A percentile compares a stretch with the other conserved stretches of the same genome.
Evolutionary conservation across 768 basidiomycete species (phyloP).

Genomic region (Paxillus rubicundulus): DNA sequence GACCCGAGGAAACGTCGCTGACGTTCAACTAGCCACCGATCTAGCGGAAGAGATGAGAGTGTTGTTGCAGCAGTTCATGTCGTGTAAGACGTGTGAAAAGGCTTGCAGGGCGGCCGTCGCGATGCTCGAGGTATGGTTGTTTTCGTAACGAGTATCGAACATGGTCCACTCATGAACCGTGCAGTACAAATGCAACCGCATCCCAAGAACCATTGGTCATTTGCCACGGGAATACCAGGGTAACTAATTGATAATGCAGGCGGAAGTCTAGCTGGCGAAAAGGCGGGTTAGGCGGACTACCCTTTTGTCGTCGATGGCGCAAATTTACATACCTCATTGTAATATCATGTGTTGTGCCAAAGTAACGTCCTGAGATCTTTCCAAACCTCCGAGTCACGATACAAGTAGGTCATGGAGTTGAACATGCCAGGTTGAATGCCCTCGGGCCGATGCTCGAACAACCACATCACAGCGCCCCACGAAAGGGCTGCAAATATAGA

Average conservation of each 20-base stretch:
- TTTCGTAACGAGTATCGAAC: neutral
- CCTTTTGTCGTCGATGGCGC: neutral
- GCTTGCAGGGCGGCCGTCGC: conserved; percentile 63
- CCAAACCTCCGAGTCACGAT: conserved; percentile 91
- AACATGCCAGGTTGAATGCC: conserved; percentile 97
- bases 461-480: conserved; percentile 97
- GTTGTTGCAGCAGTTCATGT: conserved; percentile 43
- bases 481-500: conserved; percentile 81
- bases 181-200: conserved; percentile 63
- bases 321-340: conserved; percentile 7
- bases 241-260: conserved; percentile 13
- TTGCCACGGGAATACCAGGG: conserved; percentile 25
- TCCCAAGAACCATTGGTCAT: conserved; percentile 53
- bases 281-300: neutral
- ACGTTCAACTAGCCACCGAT: conserved; percentile 49
- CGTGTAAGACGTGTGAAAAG: conserved; percentile 54
- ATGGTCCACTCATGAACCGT: conserved; percentile 6
- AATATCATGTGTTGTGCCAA: conserved; percentile 78
- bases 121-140: conserved; percentile 58
- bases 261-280: conserved; percentile 5
- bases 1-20: conserved; percentile 3
- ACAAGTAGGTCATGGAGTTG: conserved; percentile 93
- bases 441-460: conserved; percentile 84
- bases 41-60: conserved; percentile 64
- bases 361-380: conserved; percentile 75